Base-by-base conservation (phyloP, 768 basidiomycete species). In the Naganishia friedmannii region DNA sequence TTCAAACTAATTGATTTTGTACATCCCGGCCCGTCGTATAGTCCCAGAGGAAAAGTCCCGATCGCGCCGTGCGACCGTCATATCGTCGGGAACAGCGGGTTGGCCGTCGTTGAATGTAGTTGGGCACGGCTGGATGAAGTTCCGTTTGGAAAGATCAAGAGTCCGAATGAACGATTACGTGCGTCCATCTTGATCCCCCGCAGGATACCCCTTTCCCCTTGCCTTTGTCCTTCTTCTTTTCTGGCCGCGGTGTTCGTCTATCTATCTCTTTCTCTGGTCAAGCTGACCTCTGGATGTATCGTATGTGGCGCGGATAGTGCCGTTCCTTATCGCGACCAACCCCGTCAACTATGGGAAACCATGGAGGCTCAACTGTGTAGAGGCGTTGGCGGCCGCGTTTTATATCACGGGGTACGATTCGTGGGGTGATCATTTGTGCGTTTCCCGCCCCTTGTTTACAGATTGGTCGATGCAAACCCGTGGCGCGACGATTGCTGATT, bases 271-370 rank as follows among this genome's bases (percentile, higher is more conserved):
- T n/a, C n/a, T n/a, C n/a, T n/a, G n/a, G n/a, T n/a, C n/a, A n/a
- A n/a, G n/a, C n/a, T n/a, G n/a, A n/a, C n/a, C n/a, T n/a, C n/a
- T n/a, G n/a, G n/a, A n/a, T n/a, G 34, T 37, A 37, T 37, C n/a
- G 34, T 12, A 5, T 37, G 34, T 37, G 34, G 12, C 34, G 12
- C 12, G 6, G 26, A 17, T 73, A 99, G 95, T 99, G 32, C 96
- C 96, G 0, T 98, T 95, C 79, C 86, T 99, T 23, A 81, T 98
- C 53, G 96, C 96, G 0, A 90, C 93, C 0, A 99, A 99, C 79
- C 93, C 95, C 0, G 93, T 93, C 12, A 99, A 99, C 82, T 99
- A 98, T 74, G 96, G 96, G 12, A 93, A 92, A 79, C 96, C 96
- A 0, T 97, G 93, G 93, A 85, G 89, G 58, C 84, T 99, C 48